phyloP scores from a whole-genome alignment of 129 eudicot genomes.

The Lactuca saligna region DNA sequence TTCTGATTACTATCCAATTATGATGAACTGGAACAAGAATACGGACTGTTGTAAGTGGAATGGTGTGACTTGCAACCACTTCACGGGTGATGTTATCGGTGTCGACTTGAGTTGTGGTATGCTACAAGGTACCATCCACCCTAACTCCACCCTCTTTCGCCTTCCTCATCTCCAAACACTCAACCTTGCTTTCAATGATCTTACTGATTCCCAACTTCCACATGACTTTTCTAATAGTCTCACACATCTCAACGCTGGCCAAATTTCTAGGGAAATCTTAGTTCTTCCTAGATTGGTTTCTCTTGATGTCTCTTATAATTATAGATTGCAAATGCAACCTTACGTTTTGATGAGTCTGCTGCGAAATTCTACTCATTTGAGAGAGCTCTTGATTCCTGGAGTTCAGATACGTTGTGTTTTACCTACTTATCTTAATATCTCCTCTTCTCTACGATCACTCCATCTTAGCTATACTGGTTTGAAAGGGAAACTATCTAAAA shows the following conservation, averaged over 20 bases:
- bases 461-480: slow-evolving; percentile 22
- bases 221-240: slow-evolving; percentile 16
- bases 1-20: neutral
- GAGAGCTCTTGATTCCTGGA: slow-evolving; percentile 3
- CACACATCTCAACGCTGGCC: slow-evolving; percentile 8
- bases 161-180: slow-evolving; percentile 23
- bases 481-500: slow-evolving; percentile 30
- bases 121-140: slow-evolving; percentile 17
- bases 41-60: slow-evolving; percentile 11
- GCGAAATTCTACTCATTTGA: slow-evolving; percentile 19
- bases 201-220: slow-evolving; percentile 20
- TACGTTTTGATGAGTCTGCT: slow-evolving; percentile 8
- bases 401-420: slow-evolving; percentile 8
- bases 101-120: slow-evolving; percentile 17
- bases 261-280: slow-evolving; percentile 7
- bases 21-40: slow-evolving; percentile 11
- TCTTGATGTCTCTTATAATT: neutral
- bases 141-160: slow-evolving; percentile 32
- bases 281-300: neutral
- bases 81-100: slow-evolving; percentile 14
- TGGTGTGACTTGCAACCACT: slow-evolving; percentile 11
- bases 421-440: slow-evolving; percentile 18
- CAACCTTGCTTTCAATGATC: slow-evolving; percentile 34
- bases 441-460: slow-evolving; percentile 22
- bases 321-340: neutral